Base-by-base conservation (phyloP, 345 rosid genomes). In the Zanthoxylum bungeanum region DNA sequence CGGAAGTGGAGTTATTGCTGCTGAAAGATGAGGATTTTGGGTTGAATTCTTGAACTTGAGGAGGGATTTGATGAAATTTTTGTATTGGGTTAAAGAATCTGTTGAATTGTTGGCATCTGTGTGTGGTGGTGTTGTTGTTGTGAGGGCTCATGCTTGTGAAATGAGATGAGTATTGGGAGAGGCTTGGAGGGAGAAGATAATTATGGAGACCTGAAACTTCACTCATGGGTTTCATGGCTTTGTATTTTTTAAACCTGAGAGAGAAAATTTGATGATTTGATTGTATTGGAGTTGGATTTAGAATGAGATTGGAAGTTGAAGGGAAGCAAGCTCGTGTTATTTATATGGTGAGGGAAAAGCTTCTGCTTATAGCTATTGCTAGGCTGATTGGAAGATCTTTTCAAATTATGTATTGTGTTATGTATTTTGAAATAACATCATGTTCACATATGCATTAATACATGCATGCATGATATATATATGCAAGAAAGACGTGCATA, bases 1-100 rank as follows among this genome's bases (percentile, higher is more conserved):
- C 97, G 0, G 97, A 91, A 33, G 97, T 88, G 1, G 97, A 93
- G 79, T 86, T 83, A 79, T 77, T 82, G 83, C 91, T 86, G 85
- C 92, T 86, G 25, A 85, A 65, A 73, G 85, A 73, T 39, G 90
- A 77, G 22, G 81, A 77, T 14, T 80, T 85, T 49, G 78, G 76
- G 24, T 75, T 83, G 72, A 73, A 77, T 25, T 84, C 84, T 39
- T 68, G 76, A 60, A 57, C 12, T 21, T 77, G 85, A 53, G 83
- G 65, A 63, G 79, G 67, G 36, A 81, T 64, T 79, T n/a, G n/a
- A n/a, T 74, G 24, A 44, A 44, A 69, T 68, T 66, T 76, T 56
- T 73, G 72, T 3, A 75, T 50, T n/a, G 85, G 86, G 74, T 71
- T 80, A 12, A 70, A 70, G 78, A 73, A 69, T 33, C 68, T 59